phyloP scores from a whole-genome alignment of 108 stramenopile genomes.

The Cyclotella distinguenda region DNA sequence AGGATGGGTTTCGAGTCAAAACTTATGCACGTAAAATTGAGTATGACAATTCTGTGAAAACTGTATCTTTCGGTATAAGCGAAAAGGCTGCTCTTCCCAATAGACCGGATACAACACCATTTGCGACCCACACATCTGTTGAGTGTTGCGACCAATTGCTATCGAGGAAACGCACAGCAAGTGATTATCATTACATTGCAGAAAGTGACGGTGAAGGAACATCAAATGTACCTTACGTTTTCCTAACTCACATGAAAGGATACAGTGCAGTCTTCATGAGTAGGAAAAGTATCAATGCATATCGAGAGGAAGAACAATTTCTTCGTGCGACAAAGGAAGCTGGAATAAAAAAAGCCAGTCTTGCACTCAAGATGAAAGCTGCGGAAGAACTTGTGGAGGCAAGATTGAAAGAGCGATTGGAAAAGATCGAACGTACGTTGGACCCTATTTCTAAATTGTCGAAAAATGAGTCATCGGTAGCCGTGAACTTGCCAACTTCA shows the following conservation, averaged over 20 bases:
- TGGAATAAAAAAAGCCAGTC: slow-evolving; percentile 15
- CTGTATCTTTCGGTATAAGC: slow-evolving; percentile 34
- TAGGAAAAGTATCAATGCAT: slow-evolving; percentile 37
- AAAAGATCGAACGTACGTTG: slow-evolving; percentile 22
- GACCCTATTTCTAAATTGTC: not conserved
- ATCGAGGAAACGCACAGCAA: slow-evolving; percentile 29
- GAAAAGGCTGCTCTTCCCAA: slow-evolving; percentile 32
- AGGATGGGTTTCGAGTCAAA: slow-evolving; percentile 36
- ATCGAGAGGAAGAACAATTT: slow-evolving; percentile 31
- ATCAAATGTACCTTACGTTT: slow-evolving; percentile 33
- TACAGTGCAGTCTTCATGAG: slow-evolving; percentile 28
- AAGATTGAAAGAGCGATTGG: slow-evolving; percentile 20
- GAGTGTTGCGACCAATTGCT: slow-evolving; percentile 34
- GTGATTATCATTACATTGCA: slow-evolving; percentile 53
- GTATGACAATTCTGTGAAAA: slow-evolving; percentile 30
- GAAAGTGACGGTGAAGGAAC: slow-evolving; percentile 45
- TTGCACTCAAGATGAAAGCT: slow-evolving; percentile 34
- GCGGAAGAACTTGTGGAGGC: slow-evolving; percentile 41
- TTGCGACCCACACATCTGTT: slow-evolving; percentile 20
- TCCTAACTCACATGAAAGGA: slow-evolving; percentile 40
- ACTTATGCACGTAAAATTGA: slow-evolving; percentile 25
- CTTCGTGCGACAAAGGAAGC: slow-evolving; percentile 31
- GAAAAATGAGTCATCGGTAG: not conserved
- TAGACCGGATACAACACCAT: slow-evolving; percentile 10
- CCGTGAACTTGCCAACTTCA: slow-evolving; percentile 5